A percentile compares a stretch with the other conserved stretches of the same genome.
Conservation (phyloP, 2,329 filamentous ascomycete species). For the Apiospora malaysiana region DNA sequence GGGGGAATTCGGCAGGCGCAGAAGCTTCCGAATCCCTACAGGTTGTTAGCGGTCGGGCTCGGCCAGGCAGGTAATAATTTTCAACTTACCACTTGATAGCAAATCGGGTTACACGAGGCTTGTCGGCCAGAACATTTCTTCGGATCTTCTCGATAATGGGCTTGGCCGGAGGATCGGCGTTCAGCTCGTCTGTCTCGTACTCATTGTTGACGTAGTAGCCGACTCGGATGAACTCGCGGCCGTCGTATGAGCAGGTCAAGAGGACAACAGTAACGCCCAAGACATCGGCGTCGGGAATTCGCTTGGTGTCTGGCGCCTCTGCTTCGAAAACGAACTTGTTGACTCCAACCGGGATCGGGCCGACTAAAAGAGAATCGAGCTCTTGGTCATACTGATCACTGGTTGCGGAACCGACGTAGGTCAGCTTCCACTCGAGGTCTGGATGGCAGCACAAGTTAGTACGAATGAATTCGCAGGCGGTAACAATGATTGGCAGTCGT, state of each 20-base stretch:
- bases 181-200: conserved; percentile 90
- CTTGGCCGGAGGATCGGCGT: conserved; percentile 87
- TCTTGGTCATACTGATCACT: conserved; percentile 98
- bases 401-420: conserved; percentile 97
- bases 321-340: conserved; percentile 99
- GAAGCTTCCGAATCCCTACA: conserved; percentile 95
- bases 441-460: conserved; percentile 22
- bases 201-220: conserved; percentile 99
- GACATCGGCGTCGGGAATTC: conserved; percentile 94
- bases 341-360: conserved; percentile 94
- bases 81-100: conserved; percentile 91
- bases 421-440: conserved; percentile 99
- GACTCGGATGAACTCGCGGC: conserved; percentile 94
- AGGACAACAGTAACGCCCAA: conserved; percentile 97
- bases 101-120: conserved; percentile 95
- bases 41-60: conserved; percentile 31
- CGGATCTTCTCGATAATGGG: conserved; percentile 90
- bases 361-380: conserved; percentile 94
- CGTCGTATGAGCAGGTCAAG: conserved; percentile 94
- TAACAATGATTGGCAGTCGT: conserved; percentile 31
- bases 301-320: conserved; percentile 85
- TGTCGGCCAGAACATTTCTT: conserved; percentile 93
- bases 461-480: neutral
- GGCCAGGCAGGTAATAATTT: neutral
- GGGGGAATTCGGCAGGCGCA: conserved; percentile 93